Evolutionary conservation across 176 grass and related monocot species (phyloP), one percentile per base, ranked within the genome.

Genomic region (Oryza punctata): DNA sequence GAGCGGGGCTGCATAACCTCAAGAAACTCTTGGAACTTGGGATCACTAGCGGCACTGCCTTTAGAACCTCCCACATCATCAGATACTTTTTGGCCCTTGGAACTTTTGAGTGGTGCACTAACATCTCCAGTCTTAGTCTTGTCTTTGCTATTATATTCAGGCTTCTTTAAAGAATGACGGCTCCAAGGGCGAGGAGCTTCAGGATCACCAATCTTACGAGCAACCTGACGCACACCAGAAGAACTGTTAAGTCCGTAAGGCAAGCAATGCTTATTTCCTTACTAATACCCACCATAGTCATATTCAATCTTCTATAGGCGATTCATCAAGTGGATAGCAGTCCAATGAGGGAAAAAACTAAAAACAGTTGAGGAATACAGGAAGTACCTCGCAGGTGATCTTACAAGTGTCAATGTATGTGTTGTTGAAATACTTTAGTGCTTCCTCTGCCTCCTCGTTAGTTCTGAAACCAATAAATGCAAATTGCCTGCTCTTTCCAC

Each of bases 401-500:
- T 95, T 98, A 68, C 89, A 90, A 80, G 96, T 95, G 83, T 98
- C 96, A 38, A 98, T 93, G 80, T 93, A 98, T 44, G 93, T 91
- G 72, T 95, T 93, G 59, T 95, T 90, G 82, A 98, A 98, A 79
- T 98, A 98, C 2, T 88, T 88, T 43, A 98, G 78, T 10, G 96
- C 93, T 50, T 87, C 93, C 65, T 93, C 84, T 73, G 91, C 96
- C n/a, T 98, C 93, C 67, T 84, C 82, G 84, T 93, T 94, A 43
- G 91, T 89, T 72, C 89, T 88, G 72, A 95, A 98, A 40, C 96
- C 96, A 72, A 98, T 82, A 50, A 98, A 98, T 37, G 93, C 96
- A 87, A 98, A 93, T 47, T 95, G 96, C 77, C 96, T 91, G 85
- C 91, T 95, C 87, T 95, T 95, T 70, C 96, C 96, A 83, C 95